Conservation (phyloP, 257 asterid genomes). For the Petunia axillaris region DNA sequence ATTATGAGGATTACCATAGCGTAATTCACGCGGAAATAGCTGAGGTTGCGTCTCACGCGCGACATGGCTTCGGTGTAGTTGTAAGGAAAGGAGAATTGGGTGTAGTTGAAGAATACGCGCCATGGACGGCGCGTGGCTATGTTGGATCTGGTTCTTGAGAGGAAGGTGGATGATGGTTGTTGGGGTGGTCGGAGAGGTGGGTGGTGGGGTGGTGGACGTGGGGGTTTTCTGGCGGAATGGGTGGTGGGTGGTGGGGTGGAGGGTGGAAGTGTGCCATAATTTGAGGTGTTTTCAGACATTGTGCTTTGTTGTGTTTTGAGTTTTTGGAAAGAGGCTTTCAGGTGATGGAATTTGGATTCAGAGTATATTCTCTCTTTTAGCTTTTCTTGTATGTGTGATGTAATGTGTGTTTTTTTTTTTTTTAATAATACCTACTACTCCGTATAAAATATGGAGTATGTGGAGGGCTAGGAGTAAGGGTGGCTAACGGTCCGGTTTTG, state of each 20-base stretch:
- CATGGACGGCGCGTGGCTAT: slow-evolving; percentile 73
- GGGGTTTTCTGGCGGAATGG: slow-evolving; percentile 42
- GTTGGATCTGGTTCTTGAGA: slow-evolving; percentile 44
- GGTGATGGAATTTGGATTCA: background rate
- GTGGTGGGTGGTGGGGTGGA: slow-evolving; percentile 24
- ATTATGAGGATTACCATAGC: slow-evolving; percentile 54
- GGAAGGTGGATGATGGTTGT: slow-evolving; percentile 18
- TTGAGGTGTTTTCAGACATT: slow-evolving; percentile 27
- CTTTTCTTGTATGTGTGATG: background rate
- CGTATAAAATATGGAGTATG: too few relatives aligned
- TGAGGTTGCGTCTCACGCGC: slow-evolving; percentile 66
- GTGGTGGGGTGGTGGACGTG: slow-evolving; percentile 38
- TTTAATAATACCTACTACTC: background rate
- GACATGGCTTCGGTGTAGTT: slow-evolving; percentile 61
- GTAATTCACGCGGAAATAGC: slow-evolving; percentile 84
- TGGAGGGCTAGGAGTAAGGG: too few relatives aligned
- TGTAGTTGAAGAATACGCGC: slow-evolving; percentile 54
- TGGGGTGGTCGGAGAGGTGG: slow-evolving; percentile 14
- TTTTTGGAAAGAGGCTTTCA: background rate
- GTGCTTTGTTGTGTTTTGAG: background rate
- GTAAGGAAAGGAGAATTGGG: slow-evolving; percentile 60
- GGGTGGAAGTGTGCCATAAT: slow-evolving; percentile 39
- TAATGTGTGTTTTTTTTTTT: background rate
- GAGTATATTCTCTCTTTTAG: background rate
- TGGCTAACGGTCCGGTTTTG: too few relatives aligned